Evolutionary conservation across 805 yeast species (phyloP).

Genomic region (Cyberlindnera americana): DNA sequence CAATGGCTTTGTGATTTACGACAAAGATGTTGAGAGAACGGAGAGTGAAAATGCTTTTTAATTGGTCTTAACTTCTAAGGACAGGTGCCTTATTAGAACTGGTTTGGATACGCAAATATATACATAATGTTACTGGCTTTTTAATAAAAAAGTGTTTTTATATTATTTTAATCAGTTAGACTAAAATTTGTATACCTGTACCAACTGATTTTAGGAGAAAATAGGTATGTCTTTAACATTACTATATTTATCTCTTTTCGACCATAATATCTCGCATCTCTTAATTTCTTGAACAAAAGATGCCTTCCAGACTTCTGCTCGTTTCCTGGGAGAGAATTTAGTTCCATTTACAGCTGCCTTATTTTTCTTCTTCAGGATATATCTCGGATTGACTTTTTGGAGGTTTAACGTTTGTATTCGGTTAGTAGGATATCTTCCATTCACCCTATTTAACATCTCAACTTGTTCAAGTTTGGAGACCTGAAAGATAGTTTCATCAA

Average conservation of each 20-base stretch:
- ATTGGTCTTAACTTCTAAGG: no score
- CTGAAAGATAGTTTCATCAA: background rate
- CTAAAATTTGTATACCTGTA: no score
- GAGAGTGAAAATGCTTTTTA: no score
- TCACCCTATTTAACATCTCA: background rate
- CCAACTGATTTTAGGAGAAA: background rate
- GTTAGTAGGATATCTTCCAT: background rate
- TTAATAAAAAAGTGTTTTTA: no score
- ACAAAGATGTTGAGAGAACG: no score
- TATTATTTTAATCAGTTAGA: no score
- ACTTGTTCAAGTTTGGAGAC: background rate
- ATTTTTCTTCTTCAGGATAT: background rate
- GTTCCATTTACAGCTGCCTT: background rate
- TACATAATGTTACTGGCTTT: no score
- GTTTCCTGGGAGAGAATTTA: background rate
- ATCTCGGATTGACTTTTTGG: background rate
- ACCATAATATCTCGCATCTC: background rate
- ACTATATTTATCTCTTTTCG: background rate
- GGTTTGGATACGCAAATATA: no score
- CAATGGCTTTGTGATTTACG: slow-evolving; percentile 25
- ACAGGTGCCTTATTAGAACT: no score
- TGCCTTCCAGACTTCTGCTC: background rate
- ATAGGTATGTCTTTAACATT: background rate
- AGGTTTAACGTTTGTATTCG: background rate
- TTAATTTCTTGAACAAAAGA: background rate